Conservation (phyloP, 208 protist genomes). For the Acanthamoeba sp. region DNA sequence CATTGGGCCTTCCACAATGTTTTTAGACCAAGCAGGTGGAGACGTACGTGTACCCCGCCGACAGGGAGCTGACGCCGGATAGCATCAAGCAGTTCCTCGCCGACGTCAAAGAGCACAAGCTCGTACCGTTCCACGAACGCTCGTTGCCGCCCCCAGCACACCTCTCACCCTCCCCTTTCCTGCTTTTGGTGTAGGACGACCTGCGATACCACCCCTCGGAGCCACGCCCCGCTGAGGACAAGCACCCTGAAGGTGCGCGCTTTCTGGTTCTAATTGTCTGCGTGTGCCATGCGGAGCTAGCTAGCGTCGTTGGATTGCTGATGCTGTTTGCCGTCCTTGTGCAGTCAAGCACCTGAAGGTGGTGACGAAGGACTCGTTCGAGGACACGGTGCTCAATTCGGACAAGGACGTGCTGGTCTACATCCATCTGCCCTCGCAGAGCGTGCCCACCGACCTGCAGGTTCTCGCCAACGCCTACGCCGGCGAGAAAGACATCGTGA, state of each 20-base stretch:
- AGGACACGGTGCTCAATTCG: not conserved
- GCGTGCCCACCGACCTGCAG: not conserved
- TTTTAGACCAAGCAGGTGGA: conserved; percentile 38
- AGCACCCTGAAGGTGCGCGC: conserved; percentile 21
- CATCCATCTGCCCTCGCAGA: not conserved
- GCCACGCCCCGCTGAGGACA: conserved; percentile 21
- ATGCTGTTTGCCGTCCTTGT: no score
- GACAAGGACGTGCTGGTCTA: conserved; percentile 61
- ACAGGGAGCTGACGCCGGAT: not conserved
- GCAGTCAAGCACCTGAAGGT: conserved; percentile 29
- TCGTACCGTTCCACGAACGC: not conserved
- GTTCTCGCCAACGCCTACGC: conserved; percentile 6
- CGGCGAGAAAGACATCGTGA: conserved; percentile 2
- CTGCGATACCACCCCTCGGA: not conserved
- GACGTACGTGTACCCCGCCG: conserved; percentile 1
- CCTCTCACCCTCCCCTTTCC: not conserved
- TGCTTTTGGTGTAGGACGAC: no score
- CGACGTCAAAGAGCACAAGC: conserved; percentile 14
- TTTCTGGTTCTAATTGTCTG: not conserved
- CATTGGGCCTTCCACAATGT: no score
- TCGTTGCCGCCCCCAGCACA: not conserved
- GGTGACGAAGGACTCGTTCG: conserved; percentile 34
- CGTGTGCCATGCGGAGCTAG: not conserved
- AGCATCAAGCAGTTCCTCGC: conserved; percentile 20
- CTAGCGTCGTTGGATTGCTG: no score